Base-by-base conservation (phyloP, 1,284 basidiomycete genomes). In the Cutaneotrichosporon spelunceum region DNA sequence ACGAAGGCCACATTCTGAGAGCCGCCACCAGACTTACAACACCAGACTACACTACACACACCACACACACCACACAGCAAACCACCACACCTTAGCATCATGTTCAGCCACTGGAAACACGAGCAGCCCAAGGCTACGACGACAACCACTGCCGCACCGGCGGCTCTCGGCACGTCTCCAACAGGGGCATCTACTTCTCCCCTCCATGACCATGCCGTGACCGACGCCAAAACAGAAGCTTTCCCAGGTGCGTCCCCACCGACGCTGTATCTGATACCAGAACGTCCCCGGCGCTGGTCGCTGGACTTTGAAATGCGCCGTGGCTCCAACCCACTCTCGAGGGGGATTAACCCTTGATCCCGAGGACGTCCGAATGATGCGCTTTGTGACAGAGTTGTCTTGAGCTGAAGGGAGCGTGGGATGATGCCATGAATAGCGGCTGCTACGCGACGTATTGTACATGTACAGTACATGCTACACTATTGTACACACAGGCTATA, bases 341-440 rank as follows among this genome's bases (percentile, higher is more conserved):
- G 23, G 45, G 45, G 45, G 23, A 47, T 47, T 24, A 47, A 47
- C 45, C 45, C 45, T 47, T 47, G 45, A 47, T 23, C 16, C 39
- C 3, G 39, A 42, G 39, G 39, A 42, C 39, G 11, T 4, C 7
- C 4, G 19, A 7, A 19, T 42, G 19, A 42, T 42, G 39, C 39
- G 39, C 39, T 19, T 42, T 5, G 39, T 42, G 16, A 42, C 14
- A 7, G 39, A 42, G 39, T 42, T n/a, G 8, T 16, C 39, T 8
- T 42, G 39, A 42, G 39, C 16, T 7, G 7, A 7, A 19, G 19
- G 4, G n/a, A 13, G 36, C n/a, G 16, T 3, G 8, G 19, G 39
- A 19, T n/a, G 7, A 42, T 19, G 39, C 19, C 39, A 42, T 42
- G 39, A 4, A 42, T 6, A n/a, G 39, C 14, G 2, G 39, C 19